These are phyloP conservation scores for Sclerotinia nivalis DNA, from an alignment of 2,329 filamentous ascomycete species.

Conservation along the genomic window DNA sequence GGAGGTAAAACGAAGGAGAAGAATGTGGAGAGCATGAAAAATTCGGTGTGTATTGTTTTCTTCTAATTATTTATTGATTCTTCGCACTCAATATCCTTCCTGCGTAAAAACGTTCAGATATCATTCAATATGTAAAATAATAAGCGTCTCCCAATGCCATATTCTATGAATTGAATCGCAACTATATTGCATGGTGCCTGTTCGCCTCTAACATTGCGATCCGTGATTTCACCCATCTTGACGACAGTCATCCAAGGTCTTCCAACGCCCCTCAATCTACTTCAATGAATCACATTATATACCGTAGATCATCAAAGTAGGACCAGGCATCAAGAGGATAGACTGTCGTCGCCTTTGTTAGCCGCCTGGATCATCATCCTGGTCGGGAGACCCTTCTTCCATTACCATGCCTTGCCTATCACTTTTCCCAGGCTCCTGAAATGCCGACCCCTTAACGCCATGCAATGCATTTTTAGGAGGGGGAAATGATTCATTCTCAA, in stretches of 20 bases:
- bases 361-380: constrained; percentile 66
- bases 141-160: constrained; percentile 28
- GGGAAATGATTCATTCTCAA: constrained; percentile 48
- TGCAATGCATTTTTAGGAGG: constrained; percentile 36
- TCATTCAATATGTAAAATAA: constrained; percentile 26
- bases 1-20: neutral
- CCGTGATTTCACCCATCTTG: constrained; percentile 33
- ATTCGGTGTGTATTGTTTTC: constrained; percentile 29
- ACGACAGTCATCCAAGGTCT: constrained; percentile 63
- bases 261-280: constrained; percentile 55
- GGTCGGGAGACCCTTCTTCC: constrained; percentile 61
- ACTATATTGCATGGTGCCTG: constrained; percentile 19
- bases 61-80: constrained; percentile 26
- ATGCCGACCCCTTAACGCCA: constrained; percentile 41
- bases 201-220: neutral
- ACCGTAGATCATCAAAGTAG: constrained; percentile 31
- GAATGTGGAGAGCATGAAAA: constrained; percentile 9
- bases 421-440: constrained; percentile 33
- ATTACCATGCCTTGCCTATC: constrained; percentile 43
- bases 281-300: constrained; percentile 23
- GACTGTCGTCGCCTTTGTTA: constrained; percentile 59
- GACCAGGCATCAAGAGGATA: constrained; percentile 62
- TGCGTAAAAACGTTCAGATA: constrained; percentile 6
- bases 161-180: constrained; percentile 22
- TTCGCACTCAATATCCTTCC: constrained; percentile 24